These are phyloP conservation scores for Protea cynaroides DNA, from an alignment of 164 flowering plant species.

Conservation along the genomic window DNA sequence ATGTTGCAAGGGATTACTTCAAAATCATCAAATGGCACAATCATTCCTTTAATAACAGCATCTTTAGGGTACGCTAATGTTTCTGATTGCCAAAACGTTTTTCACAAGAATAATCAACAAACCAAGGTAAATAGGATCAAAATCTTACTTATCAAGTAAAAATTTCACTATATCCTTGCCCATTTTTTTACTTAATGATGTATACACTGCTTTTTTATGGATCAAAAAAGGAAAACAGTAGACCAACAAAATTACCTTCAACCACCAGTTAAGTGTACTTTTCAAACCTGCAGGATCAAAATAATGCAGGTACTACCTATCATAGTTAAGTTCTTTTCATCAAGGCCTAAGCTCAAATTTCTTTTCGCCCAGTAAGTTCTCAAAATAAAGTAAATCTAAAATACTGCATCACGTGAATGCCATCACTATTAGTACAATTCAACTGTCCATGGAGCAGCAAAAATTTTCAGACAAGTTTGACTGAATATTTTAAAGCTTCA, in stretches of 20 bases:
- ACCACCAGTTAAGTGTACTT: too few species aligned
- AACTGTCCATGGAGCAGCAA: neutral
- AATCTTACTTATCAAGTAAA: too few species aligned
- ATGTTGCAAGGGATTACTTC: too few species aligned
- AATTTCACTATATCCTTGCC: too few species aligned
- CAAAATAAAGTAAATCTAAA: neutral
- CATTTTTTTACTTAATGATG: too few species aligned
- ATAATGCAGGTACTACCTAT: too few species aligned
- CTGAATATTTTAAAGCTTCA: neutral
- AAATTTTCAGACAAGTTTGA: neutral
- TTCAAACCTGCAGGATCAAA: too few species aligned
- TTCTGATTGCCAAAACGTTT: neutral
- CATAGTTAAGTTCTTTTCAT: neutral
- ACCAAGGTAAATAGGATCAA: too few species aligned
- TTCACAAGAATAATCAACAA: too few species aligned
- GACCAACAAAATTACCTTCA: too few species aligned
- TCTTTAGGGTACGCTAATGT: neutral
- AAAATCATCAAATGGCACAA: neutral
- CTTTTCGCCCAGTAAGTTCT: neutral
- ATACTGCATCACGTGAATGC: neutral
- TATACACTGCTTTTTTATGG: too few species aligned
- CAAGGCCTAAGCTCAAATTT: neutral
- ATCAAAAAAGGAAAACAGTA: too few species aligned
- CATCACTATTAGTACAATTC: neutral
- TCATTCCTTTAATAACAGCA: neutral